phyloP scores from a whole-genome alignment of 805 yeast species.

The Allodekkera sacchari region DNA sequence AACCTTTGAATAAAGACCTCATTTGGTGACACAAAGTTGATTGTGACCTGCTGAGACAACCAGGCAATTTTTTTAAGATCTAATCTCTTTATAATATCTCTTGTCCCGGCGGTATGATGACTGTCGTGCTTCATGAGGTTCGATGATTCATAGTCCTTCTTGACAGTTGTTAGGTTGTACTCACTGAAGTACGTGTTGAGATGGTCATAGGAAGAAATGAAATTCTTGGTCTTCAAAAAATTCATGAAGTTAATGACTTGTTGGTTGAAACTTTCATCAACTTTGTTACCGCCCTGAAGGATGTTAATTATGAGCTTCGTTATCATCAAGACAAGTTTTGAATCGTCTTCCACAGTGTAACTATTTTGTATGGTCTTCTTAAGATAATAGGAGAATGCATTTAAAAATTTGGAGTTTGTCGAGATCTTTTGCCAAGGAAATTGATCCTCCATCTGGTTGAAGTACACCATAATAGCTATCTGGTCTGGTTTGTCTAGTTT shows the following conservation, averaged over 20 bases:
- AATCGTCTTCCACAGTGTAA: constrained; percentile 3
- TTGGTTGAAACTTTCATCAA: constrained; percentile 12
- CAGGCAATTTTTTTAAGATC: constrained; percentile 23
- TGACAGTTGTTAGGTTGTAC: constrained; percentile 12
- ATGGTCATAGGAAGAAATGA: constrained; percentile 11
- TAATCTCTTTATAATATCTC: constrained; percentile 11
- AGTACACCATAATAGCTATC: constrained; percentile 15
- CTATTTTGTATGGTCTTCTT: constrained; percentile 2
- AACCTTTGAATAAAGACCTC: constrained; percentile 20
- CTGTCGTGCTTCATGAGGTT: constrained; percentile 7
- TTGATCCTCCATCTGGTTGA: constrained; percentile 17
- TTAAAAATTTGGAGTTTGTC: constrained; percentile 9
- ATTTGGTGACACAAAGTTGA: constrained; percentile 14
- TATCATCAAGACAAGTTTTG: constrained; percentile 14
- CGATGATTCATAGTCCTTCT: constrained; percentile 11
- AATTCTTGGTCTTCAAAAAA: constrained; percentile 7
- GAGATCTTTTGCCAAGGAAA: constrained; percentile 17
- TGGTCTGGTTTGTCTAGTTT: constrained; percentile 14
- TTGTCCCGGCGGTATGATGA: constrained; percentile 9
- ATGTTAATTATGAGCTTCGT: constrained; percentile 16
- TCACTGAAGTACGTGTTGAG: constrained; percentile 10
- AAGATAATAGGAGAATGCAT: constrained; percentile 11
- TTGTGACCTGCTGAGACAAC: constrained; percentile 22
- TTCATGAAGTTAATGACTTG: constrained; percentile 10
- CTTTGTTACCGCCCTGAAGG: constrained; percentile 7